phyloP scores from a whole-genome alignment of 129 eudicot genomes.

The Oenanthe sinensis region DNA sequence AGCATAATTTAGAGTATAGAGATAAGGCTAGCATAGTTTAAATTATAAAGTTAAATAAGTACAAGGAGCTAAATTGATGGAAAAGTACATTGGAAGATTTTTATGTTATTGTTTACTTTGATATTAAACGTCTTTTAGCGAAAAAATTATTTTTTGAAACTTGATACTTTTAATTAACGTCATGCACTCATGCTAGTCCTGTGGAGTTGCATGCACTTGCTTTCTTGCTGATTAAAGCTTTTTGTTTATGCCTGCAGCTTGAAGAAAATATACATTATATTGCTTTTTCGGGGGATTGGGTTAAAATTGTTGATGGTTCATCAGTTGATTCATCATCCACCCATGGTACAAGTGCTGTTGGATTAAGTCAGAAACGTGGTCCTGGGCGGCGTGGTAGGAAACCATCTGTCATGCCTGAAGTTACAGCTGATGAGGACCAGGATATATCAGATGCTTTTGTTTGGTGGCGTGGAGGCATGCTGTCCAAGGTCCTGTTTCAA shows the following conservation, averaged over 20 bases:
- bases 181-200: background rate
- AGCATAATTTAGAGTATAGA: background rate
- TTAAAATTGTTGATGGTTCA: conserved; percentile 54
- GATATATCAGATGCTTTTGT: conserved; percentile 37
- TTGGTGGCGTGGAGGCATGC: conserved; percentile 93
- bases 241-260: conserved; percentile 43
- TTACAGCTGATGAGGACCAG: conserved; percentile 38
- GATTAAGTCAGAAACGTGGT: conserved; percentile 66
- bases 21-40: background rate
- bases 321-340: conserved; percentile 34
- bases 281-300: conserved; percentile 83
- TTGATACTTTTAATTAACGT: background rate
- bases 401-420: conserved; percentile 34
- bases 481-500: conserved; percentile 56
- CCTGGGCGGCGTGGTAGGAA: conserved; percentile 68
- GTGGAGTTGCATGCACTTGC: background rate
- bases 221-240: conserved; percentile 12
- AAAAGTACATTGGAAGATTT: background rate
- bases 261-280: conserved; percentile 57
- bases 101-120: background rate
- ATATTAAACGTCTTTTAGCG: background rate
- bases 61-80: background rate
- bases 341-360: conserved; percentile 35
- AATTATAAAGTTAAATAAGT: background rate
- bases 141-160: background rate